Evolutionary conservation across 2,329 filamentous ascomycete species (phyloP).

Genomic region (Paramyrothecium sp.): DNA sequence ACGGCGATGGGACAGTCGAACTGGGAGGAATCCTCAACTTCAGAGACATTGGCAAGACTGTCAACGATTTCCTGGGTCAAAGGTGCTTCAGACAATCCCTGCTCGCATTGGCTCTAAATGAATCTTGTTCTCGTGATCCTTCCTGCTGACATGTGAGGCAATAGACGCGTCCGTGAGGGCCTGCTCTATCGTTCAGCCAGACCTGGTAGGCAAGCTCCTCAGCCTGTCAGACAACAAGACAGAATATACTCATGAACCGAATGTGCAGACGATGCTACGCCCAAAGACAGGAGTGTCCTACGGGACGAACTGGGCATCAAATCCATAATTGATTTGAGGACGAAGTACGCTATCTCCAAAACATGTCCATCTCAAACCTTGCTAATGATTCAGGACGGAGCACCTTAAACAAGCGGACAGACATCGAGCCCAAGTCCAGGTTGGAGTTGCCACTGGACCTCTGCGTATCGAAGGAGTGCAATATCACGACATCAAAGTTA

Average conservation of each 20-base stretch:
- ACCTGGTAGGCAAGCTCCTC: conserved; percentile 39
- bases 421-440: conserved; percentile 47
- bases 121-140: background rate
- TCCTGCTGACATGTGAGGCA: background rate
- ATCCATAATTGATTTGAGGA: conserved; percentile 77
- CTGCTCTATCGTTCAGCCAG: conserved; percentile 68
- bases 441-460: conserved; percentile 48
- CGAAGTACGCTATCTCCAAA: conserved; percentile 53
- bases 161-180: conserved; percentile 55
- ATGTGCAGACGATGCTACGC: conserved; percentile 65
- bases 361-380: background rate
- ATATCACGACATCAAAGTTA: conserved; percentile 71
- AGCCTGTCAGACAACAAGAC: background rate
- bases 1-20: conserved; percentile 12
- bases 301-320: conserved; percentile 60
- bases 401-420: conserved; percentile 67
- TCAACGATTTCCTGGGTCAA: conserved; percentile 58
- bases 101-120: background rate
- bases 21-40: conserved; percentile 62
- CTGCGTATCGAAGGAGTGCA: conserved; percentile 61
- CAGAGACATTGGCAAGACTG: conserved; percentile 68
- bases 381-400: conserved; percentile 56
- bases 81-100: conserved; percentile 35
- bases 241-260: conserved; percentile 8
- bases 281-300: conserved; percentile 60